A percentile compares a stretch with the other conserved stretches of the same genome.
These are phyloP conservation scores for Hypocreales sp. DNA, from an alignment of 2,329 filamentous ascomycete genomes.

Conservation along the genomic window DNA sequence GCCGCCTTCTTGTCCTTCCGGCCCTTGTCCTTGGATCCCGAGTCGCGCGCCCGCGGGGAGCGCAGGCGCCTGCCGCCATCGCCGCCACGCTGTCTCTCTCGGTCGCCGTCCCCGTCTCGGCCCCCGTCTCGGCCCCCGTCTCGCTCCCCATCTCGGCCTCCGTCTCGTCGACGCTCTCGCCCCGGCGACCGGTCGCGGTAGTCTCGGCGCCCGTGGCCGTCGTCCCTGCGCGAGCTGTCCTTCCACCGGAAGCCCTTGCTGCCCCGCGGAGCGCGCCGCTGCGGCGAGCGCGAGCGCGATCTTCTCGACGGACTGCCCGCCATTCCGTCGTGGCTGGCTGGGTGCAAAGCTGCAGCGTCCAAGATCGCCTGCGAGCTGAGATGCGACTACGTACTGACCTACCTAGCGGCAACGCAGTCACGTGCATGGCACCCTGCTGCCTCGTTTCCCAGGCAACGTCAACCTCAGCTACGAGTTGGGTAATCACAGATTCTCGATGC, in stretches of 20 bases:
- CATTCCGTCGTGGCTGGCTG: too few relatives aligned
- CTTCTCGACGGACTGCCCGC: conserved; percentile 9
- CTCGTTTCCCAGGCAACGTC: too few relatives aligned
- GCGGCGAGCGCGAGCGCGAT: conserved; percentile 12
- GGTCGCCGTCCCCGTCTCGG: conserved; percentile 14
- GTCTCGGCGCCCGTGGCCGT: conserved; percentile 29
- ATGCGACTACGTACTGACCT: too few relatives aligned
- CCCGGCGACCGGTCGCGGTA: conserved; percentile 24
- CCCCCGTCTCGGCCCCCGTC: conserved; percentile 13
- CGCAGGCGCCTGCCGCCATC: conserved; percentile 3
- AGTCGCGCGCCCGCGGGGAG: conserved; percentile 9
- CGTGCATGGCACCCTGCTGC: too few relatives aligned
- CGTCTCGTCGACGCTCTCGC: conserved; percentile 9
- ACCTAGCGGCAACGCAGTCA: too few relatives aligned
- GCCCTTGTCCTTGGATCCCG: conserved; percentile 17
- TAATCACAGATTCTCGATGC: too few relatives aligned
- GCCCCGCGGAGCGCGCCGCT: conserved; percentile 8
- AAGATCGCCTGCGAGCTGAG: too few relatives aligned
- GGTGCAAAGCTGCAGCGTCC: too few relatives aligned
- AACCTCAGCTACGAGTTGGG: too few relatives aligned
- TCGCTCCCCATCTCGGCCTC: conserved; percentile 20
- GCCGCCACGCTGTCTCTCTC: conserved; percentile 4
- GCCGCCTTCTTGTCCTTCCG: conserved; percentile 15
- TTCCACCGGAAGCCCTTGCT: conserved; percentile 40
- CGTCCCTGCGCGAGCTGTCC: conserved; percentile 32